phyloP scores from a whole-genome alignment of 495 filamentous ascomycete genomes.

The Xylaria palmicola region DNA sequence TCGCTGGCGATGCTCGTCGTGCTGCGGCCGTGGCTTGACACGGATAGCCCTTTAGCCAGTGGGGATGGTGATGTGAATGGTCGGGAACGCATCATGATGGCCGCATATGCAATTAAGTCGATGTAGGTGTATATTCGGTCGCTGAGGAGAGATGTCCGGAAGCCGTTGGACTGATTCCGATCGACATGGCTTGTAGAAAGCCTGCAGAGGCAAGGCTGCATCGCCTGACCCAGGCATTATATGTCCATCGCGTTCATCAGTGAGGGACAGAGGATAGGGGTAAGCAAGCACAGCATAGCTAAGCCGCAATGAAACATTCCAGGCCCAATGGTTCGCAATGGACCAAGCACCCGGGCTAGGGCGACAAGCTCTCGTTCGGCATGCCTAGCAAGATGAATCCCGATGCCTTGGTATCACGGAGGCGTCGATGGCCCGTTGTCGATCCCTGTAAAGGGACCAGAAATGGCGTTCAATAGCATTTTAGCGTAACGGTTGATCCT shows the following conservation, averaged over 20 bases:
- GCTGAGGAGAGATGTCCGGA: not conserved
- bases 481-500: not conserved
- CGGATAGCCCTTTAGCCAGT: not conserved
- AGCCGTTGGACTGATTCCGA: not conserved
- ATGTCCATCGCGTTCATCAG: not conserved
- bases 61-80: not conserved
- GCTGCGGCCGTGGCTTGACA: not conserved
- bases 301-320: not conserved
- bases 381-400: not conserved
- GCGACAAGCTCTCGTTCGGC: not conserved
- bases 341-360: not conserved
- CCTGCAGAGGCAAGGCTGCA: not conserved
- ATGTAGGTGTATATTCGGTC: not conserved
- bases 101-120: not conserved
- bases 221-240: not conserved
- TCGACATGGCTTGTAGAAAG: not conserved
- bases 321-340: not conserved
- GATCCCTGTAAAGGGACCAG: not conserved
- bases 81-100: not conserved
- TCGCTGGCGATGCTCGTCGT: not conserved
- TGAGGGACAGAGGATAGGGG: not conserved
- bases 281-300: not conserved
- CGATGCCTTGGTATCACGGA: not conserved
- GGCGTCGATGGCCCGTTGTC: conserved; percentile 1
- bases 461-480: not conserved